Evolutionary conservation across 2,329 filamentous ascomycete genomes (phyloP), one percentile per base, ranked within the genome.

Genomic region (Neonectria ditissima): DNA sequence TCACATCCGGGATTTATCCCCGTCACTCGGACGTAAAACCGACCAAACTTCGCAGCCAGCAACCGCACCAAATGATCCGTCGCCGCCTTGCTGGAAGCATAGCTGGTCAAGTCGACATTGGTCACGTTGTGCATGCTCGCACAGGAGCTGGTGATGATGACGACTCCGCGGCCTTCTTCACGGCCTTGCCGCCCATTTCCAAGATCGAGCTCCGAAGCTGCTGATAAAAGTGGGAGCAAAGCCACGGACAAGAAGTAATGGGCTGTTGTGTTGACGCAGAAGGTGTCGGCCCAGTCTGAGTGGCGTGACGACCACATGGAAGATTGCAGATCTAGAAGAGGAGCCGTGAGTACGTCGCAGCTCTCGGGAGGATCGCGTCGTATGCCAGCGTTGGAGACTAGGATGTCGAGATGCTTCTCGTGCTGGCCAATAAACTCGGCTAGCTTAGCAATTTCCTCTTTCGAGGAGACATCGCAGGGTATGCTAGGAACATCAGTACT

Each of bases 71-170:
- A 68, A 75, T 86, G 83, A 70, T 86, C 83, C 1, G 83, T 84
- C 0, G 82, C 83, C 1, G 83, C 83, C 66, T 86, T 86, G 65
- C 81, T 85, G 0, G 80, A 71, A 0, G 83, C 83, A 63, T 86
- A 86, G 66, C 81, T 83, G 5, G 82, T 85, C 69, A 86, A 73
- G 63, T 86, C 83, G 4, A 86, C 77, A 65, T 86, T 86, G 1
- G 83, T 86, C 1, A 71, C 80, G 70, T 84, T 85, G 62, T 85
- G 83, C 79, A 85, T 81, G 69, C 82, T 84, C 2, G 83, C 83
- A 67, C 83, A 86, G 2, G 80, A 83, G 68, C 83, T 85, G 4
- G 82, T 85, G 5, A 86, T 74, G 4, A 85, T 74, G 16, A 84
- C 73, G 0, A 80, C 80, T 0, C 83, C 83, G 7, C 83, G 75